Evolutionary conservation across 179 eudicot species (phyloP).

Genomic region (Spinacia oleracea): DNA sequence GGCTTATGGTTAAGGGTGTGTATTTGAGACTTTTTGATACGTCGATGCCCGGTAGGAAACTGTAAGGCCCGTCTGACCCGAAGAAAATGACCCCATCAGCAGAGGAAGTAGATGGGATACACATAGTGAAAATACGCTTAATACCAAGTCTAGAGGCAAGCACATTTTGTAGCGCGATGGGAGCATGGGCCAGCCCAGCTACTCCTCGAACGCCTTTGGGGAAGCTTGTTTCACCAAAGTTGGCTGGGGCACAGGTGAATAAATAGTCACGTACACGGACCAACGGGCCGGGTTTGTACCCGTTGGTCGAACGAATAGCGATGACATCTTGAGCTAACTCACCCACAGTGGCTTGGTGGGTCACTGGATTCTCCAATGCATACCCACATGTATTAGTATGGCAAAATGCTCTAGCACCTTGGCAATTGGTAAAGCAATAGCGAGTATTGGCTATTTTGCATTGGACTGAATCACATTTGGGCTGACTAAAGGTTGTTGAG

Average conservation of each 20-base stretch:
- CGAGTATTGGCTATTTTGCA: conserved; percentile 38
- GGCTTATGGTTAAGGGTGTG: conserved; percentile 36
- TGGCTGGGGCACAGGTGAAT: conserved; percentile 46
- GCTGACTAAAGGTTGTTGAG: conserved; percentile 33
- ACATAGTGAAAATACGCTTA: conserved; percentile 37
- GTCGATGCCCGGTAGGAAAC: conserved; percentile 34
- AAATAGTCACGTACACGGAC: conserved; percentile 30
- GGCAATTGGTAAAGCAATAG: conserved; percentile 32
- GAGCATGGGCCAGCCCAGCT: conserved; percentile 37
- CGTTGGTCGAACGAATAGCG: conserved; percentile 33
- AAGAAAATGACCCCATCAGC: conserved; percentile 36
- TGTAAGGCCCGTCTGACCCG: conserved; percentile 42
- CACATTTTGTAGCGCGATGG: conserved; percentile 39
- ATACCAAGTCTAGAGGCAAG: conserved; percentile 29
- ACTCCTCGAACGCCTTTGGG: conserved; percentile 45
- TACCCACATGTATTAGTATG: conserved; percentile 45
- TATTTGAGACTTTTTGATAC: conserved; percentile 27
- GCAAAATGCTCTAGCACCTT: conserved; percentile 39
- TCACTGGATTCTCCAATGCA: conserved; percentile 35
- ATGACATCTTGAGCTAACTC: conserved; percentile 42
- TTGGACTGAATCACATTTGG: conserved; percentile 38
- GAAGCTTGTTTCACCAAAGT: conserved; percentile 29
- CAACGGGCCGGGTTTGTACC: conserved; percentile 33
- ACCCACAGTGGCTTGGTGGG: conserved; percentile 38
- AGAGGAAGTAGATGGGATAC: conserved; percentile 29